Evolutionary conservation across 192 early-diverging fungal species (phyloP), one percentile per base, ranked within the genome.

Genomic region (Coemansia guatemalensis): DNA sequence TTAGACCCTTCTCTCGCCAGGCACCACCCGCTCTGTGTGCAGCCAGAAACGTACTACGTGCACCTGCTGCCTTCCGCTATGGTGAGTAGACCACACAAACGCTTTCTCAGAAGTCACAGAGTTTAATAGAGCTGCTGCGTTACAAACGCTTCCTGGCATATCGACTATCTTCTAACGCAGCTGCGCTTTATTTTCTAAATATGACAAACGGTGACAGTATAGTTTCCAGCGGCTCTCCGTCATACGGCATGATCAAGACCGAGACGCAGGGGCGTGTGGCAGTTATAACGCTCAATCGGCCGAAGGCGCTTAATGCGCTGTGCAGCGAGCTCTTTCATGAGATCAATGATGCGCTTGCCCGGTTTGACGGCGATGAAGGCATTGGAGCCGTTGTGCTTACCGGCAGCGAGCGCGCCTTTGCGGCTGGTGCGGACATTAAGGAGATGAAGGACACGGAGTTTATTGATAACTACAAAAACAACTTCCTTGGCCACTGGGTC

Each of bases 341-440:
- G 73, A 81, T 99, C 55, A 97, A 97, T 82, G 85, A 90, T 27
- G 95, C 90, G 5, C 73, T 99, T 11, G 76, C 81, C 50, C 84
- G 82, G 23, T 90, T 90, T 59, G 94, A 99, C 68, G 68, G 71
- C 56, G 90, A 97, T 70, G 59, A 76, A 8, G 71, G 62, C 20
- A 86, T 99, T 62, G 93, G 95, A 62, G 92, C 94, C 48, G 87
- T 99, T 59, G 94, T 99, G 44, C 73, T 99, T 33, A 99, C 97
- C 44, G 97, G 97, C 58, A 93, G 89, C 77, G 89, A 93, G 74
- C 92, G 91, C 70, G 94, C 95, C 8, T 99, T 99, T 87, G 95
- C 97, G 57, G 96, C 97, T 35, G 97, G 97, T 32, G 97, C 97
- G 51, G 97, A 99, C 72, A 99, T 99, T 81, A 97, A 99, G 86